Evolutionary conservation across 805 yeast species (phyloP), one percentile per base, ranked within the genome.

Genomic region (Yarrowia porcina): DNA sequence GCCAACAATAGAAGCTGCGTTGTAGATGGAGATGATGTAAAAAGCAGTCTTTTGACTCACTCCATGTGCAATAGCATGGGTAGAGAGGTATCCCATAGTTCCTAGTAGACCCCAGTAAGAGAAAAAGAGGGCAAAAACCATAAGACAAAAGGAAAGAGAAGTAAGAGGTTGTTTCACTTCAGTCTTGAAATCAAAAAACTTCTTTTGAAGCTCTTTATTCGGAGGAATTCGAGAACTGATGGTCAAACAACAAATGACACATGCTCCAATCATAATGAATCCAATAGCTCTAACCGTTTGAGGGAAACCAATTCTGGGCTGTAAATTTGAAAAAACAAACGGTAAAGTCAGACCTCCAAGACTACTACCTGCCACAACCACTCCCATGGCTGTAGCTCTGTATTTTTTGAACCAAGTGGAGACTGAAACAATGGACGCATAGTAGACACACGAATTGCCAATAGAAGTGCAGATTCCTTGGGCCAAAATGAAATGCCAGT

Each of bases 271-370:
- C 54, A 77, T 74, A 39, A 80, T 69, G 65, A 82, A 76, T 0
- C 80, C 80, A 59, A 81, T 67, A 4, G 74, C 69, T 64, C 85
- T 71, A 33, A 80, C 72, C 7, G 82, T 79, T 83, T 84, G 82
- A 15, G 73, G 73, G 67, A 78, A 82, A 0, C 85, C 85, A 23
- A 80, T 70, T n/a, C 69, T 67, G 13, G 69, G 66, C 56, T 79
- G 79, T 45, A 82, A 70, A 15, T 69, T 68, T 61, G 79, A 76
- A 21, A 81, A 74, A 76, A 81, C 75, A 39, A 82, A 71, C 21
- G 84, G 83, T 66, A 79, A 79, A 36, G 79, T 63, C 65, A 79
- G 70, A 11, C 83, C 82, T 5, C 85, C 85, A 10, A 82, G 67
- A 6, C 83, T 77, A 0, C 84, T 82, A 18, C 85, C 85, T 15